Base-by-base conservation (phyloP, 345 rosid genomes). In the Gossypium anomalum region DNA sequence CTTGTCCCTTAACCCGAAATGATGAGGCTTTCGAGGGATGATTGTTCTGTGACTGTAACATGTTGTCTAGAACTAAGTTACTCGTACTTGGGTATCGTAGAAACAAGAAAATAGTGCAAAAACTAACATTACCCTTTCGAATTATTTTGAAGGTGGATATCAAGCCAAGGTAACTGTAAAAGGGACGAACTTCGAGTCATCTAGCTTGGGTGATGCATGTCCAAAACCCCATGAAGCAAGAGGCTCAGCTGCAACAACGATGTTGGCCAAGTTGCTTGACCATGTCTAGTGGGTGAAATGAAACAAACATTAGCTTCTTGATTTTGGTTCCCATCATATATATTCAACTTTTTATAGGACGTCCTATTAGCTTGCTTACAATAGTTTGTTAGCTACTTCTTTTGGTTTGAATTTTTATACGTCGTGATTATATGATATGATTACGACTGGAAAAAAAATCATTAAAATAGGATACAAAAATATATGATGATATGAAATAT, bases 181-280 rank as follows among this genome's bases (percentile, higher is more conserved):
- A 71, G 89, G 87, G 74, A 27, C 20, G 47, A 74, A 74, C 23
- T 79, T 76, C 1, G 83, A 80, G 25, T 68, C 68, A 43, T 75
- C 87, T 19, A n/a, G 61, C 55, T 45, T 13, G 8, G 89, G 91
- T 22, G 85, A 80, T 2, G 68, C 52, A 20, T 63, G 58, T 55
- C 53, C 74, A 38, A 77, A 65, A 57, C 82, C 92, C 22, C 78
- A 47, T 9, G 83, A 83, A 56, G 94, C 97, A 51, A 89, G 94
- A 74, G 87, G 86, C 74, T 89, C 91, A 0, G 92, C 94, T 9
- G 96, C 97, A 0, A 47, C 62, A 22, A 70, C 71, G 66, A 61
- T 89, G 85, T 68, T 89, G 59, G 74, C 58, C 17, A 80, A 75
- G 73, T 73, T 88, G 80, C 70, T 25, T 3, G 41, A 57, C 62